Evolutionary conservation across 805 yeast genomes (phyloP).

Genomic region (Wickerhamiella qilinensis): DNA sequence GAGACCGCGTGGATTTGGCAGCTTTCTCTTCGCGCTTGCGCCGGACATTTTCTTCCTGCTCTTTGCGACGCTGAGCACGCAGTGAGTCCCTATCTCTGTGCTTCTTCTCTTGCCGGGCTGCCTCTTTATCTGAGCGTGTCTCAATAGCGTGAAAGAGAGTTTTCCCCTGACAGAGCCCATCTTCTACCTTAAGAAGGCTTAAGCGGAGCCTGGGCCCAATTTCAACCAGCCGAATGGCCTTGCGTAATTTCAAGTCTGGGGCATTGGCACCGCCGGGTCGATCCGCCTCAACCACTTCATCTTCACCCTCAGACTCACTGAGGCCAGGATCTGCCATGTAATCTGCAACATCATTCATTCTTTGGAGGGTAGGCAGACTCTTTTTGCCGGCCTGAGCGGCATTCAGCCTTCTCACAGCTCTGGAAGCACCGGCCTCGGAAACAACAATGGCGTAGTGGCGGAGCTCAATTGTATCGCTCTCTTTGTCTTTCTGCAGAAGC

Average conservation of each 20-base stretch:
- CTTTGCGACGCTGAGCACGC: slow-evolving; percentile 56
- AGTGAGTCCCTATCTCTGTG: slow-evolving; percentile 47
- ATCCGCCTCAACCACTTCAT: slow-evolving; percentile 40
- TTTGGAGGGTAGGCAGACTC: slow-evolving; percentile 51
- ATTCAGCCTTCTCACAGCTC: slow-evolving; percentile 55
- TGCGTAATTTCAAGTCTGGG: slow-evolving; percentile 28
- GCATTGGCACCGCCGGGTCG: slow-evolving; percentile 3
- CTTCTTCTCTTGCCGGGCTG: slow-evolving; percentile 41
- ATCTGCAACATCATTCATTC: slow-evolving; percentile 64
- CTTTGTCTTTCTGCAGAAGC: slow-evolving; percentile 57
- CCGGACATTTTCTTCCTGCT: slow-evolving; percentile 64
- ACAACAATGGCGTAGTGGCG: slow-evolving; percentile 86
- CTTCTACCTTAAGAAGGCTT: slow-evolving; percentile 72
- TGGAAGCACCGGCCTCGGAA: slow-evolving; percentile 52
- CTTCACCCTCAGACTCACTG: slow-evolving; percentile 88
- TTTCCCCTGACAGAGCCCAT: slow-evolving; percentile 78
- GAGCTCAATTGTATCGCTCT: slow-evolving; percentile 59
- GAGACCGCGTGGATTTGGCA: slow-evolving; percentile 56
- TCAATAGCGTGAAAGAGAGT: slow-evolving; percentile 67
- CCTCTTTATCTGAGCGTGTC: slow-evolving; percentile 46
- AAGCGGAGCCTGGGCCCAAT: slow-evolving; percentile 80
- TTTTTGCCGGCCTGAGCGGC: slow-evolving; percentile 46
- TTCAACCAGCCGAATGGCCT: slow-evolving; percentile 84
- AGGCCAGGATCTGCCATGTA: slow-evolving; percentile 69
- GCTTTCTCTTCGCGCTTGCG: slow-evolving; percentile 55